Conservation (phyloP, 2,329 filamentous ascomycete genomes). For the Ilyonectria sp. region DNA sequence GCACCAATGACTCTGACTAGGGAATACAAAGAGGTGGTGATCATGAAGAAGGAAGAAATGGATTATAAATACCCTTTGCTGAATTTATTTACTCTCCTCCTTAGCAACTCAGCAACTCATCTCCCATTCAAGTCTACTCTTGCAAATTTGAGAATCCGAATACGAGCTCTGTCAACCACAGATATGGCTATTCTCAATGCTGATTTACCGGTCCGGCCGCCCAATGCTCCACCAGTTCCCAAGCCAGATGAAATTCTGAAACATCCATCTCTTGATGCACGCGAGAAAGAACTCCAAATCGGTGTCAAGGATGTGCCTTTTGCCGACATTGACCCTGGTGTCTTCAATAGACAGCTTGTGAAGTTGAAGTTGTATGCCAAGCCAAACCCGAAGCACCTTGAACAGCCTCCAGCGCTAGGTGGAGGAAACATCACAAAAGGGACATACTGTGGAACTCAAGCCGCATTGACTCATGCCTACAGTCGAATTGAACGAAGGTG, state of each 20-base stretch:
- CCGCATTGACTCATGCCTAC: constrained; percentile 53
- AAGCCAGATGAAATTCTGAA: constrained; percentile 45
- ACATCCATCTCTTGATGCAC: constrained; percentile 45
- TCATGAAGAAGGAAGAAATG: no score
- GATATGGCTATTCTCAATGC: constrained; percentile 20
- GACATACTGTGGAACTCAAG: constrained; percentile 53
- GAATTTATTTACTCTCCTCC: no score
- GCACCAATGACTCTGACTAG: no score
- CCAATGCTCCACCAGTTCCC: background rate
- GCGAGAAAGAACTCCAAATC: constrained; percentile 42
- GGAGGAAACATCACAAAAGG: constrained; percentile 51
- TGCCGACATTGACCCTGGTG: constrained; percentile 52
- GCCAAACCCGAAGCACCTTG: constrained; percentile 45
- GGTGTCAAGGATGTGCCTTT: constrained; percentile 48
- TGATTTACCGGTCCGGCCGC: constrained; percentile 21
- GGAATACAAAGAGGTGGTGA: no score
- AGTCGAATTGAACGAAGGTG: constrained; percentile 54
- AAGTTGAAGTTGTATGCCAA: constrained; percentile 48
- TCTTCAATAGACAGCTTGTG: constrained; percentile 52
- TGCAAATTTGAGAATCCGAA: no score
- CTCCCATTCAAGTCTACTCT: no score
- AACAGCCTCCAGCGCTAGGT: constrained; percentile 39
- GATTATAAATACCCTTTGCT: no score
- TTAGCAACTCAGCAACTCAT: no score
- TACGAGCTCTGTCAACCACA: no score